These are phyloP conservation scores for Serendipita sp. DNA, from an alignment of 1,284 basidiomycete species.

Conservation along the genomic window DNA sequence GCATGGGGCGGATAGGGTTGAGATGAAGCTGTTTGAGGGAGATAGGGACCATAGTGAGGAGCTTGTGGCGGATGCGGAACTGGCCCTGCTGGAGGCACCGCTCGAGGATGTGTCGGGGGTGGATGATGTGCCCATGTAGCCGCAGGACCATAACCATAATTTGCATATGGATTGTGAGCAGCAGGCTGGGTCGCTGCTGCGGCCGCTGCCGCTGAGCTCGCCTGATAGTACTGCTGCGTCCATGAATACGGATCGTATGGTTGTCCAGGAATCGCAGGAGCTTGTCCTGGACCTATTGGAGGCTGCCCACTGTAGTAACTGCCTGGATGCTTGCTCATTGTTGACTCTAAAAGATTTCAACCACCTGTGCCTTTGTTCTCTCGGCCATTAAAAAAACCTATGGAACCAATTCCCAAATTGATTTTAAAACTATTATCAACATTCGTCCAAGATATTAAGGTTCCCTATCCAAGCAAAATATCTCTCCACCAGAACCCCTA, in stretches of 20 bases:
- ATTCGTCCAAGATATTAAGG: too few relatives aligned
- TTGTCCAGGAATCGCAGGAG: neutral
- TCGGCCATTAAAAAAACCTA: neutral
- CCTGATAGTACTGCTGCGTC: constrained; percentile 1
- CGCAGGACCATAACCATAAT: constrained; percentile 3
- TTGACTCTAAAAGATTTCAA: neutral
- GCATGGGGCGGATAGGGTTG: neutral
- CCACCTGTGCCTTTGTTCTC: neutral
- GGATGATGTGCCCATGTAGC: constrained; percentile 4
- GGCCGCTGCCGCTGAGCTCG: neutral
- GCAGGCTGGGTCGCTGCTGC: neutral
- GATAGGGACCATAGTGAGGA: neutral
- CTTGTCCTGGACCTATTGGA: neutral
- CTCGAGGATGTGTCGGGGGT: neutral
- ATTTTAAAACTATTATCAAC: too few relatives aligned
- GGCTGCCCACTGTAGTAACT: neutral
- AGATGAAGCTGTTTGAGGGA: neutral
- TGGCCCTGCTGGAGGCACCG: neutral
- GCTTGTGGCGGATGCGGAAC: neutral
- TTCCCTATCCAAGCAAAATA: too few relatives aligned
- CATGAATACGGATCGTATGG: constrained; percentile 4
- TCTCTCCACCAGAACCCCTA: too few relatives aligned
- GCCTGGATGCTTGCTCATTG: constrained; percentile 1
- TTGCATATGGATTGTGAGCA: neutral
- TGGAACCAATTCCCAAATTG: too few relatives aligned